Conservation (phyloP, 225 moss, liverwort and hornwort species). For the Pseudoscleropodium purum region DNA sequence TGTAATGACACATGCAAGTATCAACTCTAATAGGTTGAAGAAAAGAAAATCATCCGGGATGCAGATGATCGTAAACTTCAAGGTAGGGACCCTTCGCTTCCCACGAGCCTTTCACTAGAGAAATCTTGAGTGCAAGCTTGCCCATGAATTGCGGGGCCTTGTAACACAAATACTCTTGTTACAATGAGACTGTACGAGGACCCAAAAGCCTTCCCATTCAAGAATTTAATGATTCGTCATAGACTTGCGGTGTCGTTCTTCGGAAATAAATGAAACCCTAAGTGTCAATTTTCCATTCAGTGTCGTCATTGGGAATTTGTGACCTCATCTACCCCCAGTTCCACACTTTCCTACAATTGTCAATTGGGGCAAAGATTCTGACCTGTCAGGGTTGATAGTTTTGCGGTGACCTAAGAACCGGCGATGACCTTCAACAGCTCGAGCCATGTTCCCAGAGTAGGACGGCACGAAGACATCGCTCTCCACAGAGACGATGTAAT, state of each 20-base stretch:
- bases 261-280: neutral
- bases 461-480: constrained; percentile 96
- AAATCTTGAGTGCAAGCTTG: neutral
- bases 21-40: neutral
- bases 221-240: neutral
- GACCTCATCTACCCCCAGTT: neutral
- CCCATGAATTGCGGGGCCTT: too few relatives aligned
- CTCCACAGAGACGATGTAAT: constrained; percentile 84
- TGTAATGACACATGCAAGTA: neutral
- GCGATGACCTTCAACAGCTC: constrained; percentile 95
- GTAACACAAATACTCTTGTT: neutral
- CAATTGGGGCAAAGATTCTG: neutral
- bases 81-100: neutral
- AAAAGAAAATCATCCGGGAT: neutral
- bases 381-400: constrained; percentile 90
- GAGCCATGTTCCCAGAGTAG: constrained; percentile 93
- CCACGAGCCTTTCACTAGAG: too few relatives aligned
- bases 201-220: neutral
- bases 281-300: neutral
- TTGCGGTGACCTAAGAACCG: constrained; percentile 83
- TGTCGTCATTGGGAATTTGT: neutral
- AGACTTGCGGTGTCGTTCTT: neutral
- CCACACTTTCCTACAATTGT: neutral
- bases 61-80: neutral
- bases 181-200: neutral